A percentile compares a stretch with the other conserved stretches of the same genome.
Evolutionary conservation across 1,284 basidiomycete species (phyloP).

Genomic region (Takashimella tepidaria): DNA sequence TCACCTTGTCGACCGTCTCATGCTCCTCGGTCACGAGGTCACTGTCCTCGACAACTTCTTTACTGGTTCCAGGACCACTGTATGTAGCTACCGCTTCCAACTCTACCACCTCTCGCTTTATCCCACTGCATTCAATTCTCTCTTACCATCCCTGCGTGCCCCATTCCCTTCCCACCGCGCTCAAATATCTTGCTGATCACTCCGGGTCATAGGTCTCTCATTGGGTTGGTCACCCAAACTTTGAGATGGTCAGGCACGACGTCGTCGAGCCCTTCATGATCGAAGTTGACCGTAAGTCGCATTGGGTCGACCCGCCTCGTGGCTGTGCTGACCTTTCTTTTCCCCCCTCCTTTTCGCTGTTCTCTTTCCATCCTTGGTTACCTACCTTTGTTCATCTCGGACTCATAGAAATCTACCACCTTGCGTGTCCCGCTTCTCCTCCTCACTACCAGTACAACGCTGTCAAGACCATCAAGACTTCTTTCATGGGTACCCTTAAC

Average conservation of each 20-base stretch:
- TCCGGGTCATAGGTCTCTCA: slow-evolving; percentile 60
- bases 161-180: too few relatives aligned
- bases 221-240: slow-evolving; percentile 96
- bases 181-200: too few relatives aligned
- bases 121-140: too few relatives aligned
- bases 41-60: slow-evolving; percentile 98
- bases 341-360: too few relatives aligned
- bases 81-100: slow-evolving; percentile 42
- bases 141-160: too few relatives aligned
- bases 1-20: slow-evolving; percentile 92
- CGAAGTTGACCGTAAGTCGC: slow-evolving; percentile 82
- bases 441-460: slow-evolving; percentile 94
- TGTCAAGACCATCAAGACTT: slow-evolving; percentile 96
- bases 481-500: slow-evolving; percentile 94
- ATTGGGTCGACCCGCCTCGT: too few relatives aligned
- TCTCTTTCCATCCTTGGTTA: neutral
- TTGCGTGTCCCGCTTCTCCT: slow-evolving; percentile 92
- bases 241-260: slow-evolving; percentile 95
- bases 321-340: too few relatives aligned
- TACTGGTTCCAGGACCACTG: slow-evolving; percentile 90
- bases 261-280: slow-evolving; percentile 95
- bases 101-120: neutral
- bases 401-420: slow-evolving; percentile 83
- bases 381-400: neutral
- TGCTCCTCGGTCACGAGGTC: slow-evolving; percentile 96